Percentiles rank a stretch among this genome's conserved stretches.
Evolutionary conservation across 805 yeast genomes (phyloP).

Genomic region (Yamadazyma nakazawae): DNA sequence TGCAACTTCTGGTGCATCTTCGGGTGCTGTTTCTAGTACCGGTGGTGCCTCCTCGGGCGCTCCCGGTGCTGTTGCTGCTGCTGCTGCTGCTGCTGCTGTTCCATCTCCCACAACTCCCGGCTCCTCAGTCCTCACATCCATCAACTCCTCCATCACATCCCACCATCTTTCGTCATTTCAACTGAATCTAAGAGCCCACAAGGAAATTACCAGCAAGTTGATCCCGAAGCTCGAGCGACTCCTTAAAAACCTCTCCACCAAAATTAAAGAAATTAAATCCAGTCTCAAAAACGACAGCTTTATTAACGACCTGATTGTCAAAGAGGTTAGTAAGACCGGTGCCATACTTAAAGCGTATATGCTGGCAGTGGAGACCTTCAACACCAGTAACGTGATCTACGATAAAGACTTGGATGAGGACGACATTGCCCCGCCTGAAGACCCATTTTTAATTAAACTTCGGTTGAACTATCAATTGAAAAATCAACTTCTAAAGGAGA

Average conservation of each 20-base stretch:
- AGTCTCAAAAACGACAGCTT: slow-evolving; percentile 40
- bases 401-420: slow-evolving; percentile 17
- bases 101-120: too few relatives aligned
- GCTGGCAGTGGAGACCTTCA: slow-evolving; percentile 32
- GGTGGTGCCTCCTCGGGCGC: background rate
- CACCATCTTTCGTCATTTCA: slow-evolving; percentile 31
- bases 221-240: slow-evolving; percentile 37
- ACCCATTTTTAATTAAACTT: slow-evolving; percentile 41
- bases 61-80: too few relatives aligned
- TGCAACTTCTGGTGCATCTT: background rate
- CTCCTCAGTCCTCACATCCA: slow-evolving; percentile 10
- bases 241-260: slow-evolving; percentile 31
- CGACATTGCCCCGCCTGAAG: slow-evolving; percentile 21
- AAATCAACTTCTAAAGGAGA: slow-evolving; percentile 39
- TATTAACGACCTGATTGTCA: slow-evolving; percentile 32
- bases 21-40: background rate
- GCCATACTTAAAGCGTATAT: slow-evolving; percentile 40
- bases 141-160: slow-evolving; percentile 31
- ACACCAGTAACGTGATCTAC: slow-evolving; percentile 23
- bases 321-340: slow-evolving; percentile 58
- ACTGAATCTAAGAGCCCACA: slow-evolving; percentile 25
- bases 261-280: slow-evolving; percentile 41
- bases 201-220: slow-evolving; percentile 30
- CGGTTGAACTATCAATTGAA: slow-evolving; percentile 39
- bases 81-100: too few relatives aligned